Evolutionary conservation across 1,139 yeast genomes (phyloP), one percentile per base, ranked within the genome.

Genomic region (Scheffersomyces illinoinensis): DNA sequence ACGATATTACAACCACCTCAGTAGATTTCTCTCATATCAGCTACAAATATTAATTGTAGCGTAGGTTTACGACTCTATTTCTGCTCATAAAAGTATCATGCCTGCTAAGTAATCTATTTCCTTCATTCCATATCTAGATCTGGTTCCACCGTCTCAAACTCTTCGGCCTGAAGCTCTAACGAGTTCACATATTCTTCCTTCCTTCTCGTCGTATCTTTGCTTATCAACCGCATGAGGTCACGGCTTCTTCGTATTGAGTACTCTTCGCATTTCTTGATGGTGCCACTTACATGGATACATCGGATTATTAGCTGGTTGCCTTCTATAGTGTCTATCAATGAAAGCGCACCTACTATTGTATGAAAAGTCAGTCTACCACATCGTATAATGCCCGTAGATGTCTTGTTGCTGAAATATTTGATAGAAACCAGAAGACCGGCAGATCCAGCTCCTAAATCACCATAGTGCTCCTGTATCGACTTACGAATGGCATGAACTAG

Each of bases 301-400:
- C 87, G 79, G 8, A 93, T 72, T 5, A 89, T 82, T 10, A 88
- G 86, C 4, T 77, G 76, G 47, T 72, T 70, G n/a, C 83, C 85
- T 43, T 81, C 87, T 1, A 92, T 67, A 39, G 76, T 74, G 53
- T 78, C 80, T n/a, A 92, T 84, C 60, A 90, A 76, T 0, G 91
- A 81, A 62, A 93, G 71, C 0, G 97, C 91, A 0, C 90, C 93
- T 64, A 91, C 78, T 1, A 91, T 85, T 12, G 83, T 68, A 53
- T 88, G 85, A 57, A 81, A 83, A 59, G 88, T 86, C 57, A 85
- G 90, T 57, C 97, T 75, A 12, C 89, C 83, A 59, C 96, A 90
- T 63, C 97, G 82, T 33, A 93, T 69, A 2, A 95, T 93, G 0
- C 98, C 98, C 0, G 93, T 88, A 0, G 93, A 87, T 0, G 98